Evolutionary conservation across 345 rosid species (phyloP), one percentile per base, ranked within the genome.

Genomic region (Litchi chinensis): DNA sequence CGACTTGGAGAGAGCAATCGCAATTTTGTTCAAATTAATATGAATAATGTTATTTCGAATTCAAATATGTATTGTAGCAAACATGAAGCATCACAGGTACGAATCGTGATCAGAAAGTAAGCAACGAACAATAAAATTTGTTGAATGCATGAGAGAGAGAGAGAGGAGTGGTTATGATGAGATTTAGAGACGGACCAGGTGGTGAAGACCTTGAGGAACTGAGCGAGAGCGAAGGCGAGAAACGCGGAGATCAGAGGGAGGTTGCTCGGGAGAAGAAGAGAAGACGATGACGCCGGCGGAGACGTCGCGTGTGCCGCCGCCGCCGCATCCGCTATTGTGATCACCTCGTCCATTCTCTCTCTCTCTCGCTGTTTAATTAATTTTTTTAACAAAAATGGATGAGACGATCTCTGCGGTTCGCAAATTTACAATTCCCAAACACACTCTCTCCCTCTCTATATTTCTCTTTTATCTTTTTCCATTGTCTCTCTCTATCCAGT

Each of bases 181-280:
- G 40, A 32, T 65, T 54, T 73, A 76, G 39, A 65, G 65, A 91
- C 86, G 80, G 85, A 93, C 97, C 99, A 93, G 85, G 94, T 87
- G 77, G 98, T 95, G 90, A 95, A 95, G 81, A 95, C 82, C 89
- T 95, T 95, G 85, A 95, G 98, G 88, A 93, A 90, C 84, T 95
- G 99, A 77, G 99, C 99, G 60, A 95, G 82, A 44, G 99, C 93
- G 85, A 89, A 93, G 68, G 99, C 94, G 15, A 93, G 95, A 79
- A 95, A 92, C 28, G 99, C 93, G 10, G 98, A 86, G 83, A 95
- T 22, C 78, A 95, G 90, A 46, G 99, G 97, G 56, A 88, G 95
- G 68, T 95, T 92, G 87, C 77, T 80, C 12, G 94, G 92, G 18
- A 90, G 76, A 76, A 82, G 75, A 70, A 71, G 68, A 39, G 92